Evolutionary conservation across 2,329 filamentous ascomycete species (phyloP), one percentile per base, ranked within the genome.

Genomic region (Bipolaris victoriae): DNA sequence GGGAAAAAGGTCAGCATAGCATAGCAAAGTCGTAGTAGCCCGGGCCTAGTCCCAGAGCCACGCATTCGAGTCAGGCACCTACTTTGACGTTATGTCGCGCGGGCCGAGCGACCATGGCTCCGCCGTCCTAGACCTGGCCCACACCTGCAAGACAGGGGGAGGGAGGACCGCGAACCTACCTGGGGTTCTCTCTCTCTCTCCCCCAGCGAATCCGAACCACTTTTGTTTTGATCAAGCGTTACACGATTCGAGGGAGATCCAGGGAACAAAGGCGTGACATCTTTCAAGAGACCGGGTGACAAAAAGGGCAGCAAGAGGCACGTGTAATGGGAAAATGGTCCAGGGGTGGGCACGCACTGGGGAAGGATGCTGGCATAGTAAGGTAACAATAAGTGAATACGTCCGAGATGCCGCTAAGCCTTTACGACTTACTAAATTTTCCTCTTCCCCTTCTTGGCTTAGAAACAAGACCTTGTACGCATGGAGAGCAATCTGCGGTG

Each of bases 81-180:
- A 26, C 40, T n/a, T 43, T 43, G 40, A 43, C 40, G 40, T 41
- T 43, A 43, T 43, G 40, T 43, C 40, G 40, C 40, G 40, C 40
- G 40, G 40, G 13, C 40, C 40, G 40, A 41, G 39, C 10, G 6
- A 24, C 20, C 11, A 41, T 15, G 39, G 11, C 18, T 24, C 22
- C 39, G 15, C 15, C 20, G 7, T 41, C 11, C 20, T 41, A 24
- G 18, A 13, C 13, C 39, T 22, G 18, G 10, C 13, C 40, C 20
- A n/a, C 20, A n/a, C 22, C 24, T 24, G 13, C 11, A 3, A 43
- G 9, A 43, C 40, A 43, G 22, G 40, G 40, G 3, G 2, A 7
- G 7, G 16, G 16, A 20, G 3, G 5, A n/a, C 40, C 24, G 22
- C 40, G 7, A 43, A 26, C 40, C 13, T n/a, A 43, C n/a, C 40